Percentiles rank a stretch among this genome's conserved stretches.
Evolutionary conservation across 371 early-diverging fungal genomes (phyloP).

Genomic region (Smittium culicis): DNA sequence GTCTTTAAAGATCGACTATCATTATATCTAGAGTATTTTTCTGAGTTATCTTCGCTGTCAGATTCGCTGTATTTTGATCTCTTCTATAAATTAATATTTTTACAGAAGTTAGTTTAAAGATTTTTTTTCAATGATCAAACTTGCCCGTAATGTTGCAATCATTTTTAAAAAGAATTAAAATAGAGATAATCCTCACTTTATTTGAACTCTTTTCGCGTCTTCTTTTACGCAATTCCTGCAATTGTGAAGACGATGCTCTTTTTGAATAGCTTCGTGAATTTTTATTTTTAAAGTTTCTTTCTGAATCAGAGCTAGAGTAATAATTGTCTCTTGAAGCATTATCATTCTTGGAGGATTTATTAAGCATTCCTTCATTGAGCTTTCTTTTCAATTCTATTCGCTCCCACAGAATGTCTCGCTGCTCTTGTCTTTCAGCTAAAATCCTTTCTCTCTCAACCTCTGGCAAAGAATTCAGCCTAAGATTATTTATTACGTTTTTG

Average conservation of each 20-base stretch:
- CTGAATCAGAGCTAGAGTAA: background rate
- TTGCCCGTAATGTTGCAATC: no score
- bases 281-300: background rate
- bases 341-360: background rate
- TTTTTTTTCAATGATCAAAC: no score
- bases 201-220: conserved; percentile 8
- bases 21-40: conserved; percentile 9
- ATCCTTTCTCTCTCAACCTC: conserved; percentile 67
- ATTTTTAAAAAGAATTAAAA: background rate
- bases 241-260: conserved; percentile 7
- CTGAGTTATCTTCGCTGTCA: conserved; percentile 19
- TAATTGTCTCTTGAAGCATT: background rate
- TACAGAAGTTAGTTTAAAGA: no score
- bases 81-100: background rate
- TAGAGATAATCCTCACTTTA: background rate
- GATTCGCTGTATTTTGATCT: conserved; percentile 13
- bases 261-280: conserved; percentile 5
- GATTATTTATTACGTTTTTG: background rate
- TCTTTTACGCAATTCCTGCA: conserved; percentile 1
- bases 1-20: background rate
- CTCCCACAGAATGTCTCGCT: conserved; percentile 30
- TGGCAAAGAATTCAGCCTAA: conserved; percentile 42
- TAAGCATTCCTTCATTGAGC: conserved; percentile 13
- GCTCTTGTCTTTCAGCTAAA: conserved; percentile 56
- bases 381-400: conserved; percentile 34